Conservation (phyloP, 257 asterid genomes). For the Solanum habrochaites region DNA sequence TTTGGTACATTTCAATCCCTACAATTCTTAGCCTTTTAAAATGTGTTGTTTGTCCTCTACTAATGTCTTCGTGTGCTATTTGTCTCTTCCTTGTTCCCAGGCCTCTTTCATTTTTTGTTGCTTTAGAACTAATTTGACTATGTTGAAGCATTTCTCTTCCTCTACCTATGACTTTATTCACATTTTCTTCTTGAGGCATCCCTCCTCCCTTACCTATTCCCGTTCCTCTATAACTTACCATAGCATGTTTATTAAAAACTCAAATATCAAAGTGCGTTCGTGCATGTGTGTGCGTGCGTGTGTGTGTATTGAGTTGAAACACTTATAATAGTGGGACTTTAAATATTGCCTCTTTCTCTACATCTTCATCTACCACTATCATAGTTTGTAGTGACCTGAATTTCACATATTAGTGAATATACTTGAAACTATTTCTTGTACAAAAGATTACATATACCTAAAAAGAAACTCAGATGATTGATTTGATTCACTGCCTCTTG, state of each 20-base stretch:
- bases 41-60: neutral
- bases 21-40: neutral
- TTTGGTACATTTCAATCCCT: neutral
- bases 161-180: neutral
- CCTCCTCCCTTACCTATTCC: neutral
- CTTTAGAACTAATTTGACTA: neutral
- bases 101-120: neutral
- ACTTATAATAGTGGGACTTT: neutral
- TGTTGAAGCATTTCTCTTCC: neutral
- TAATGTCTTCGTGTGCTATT: neutral
- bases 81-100: neutral
- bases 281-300: too few relatives aligned
- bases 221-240: neutral
- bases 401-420: neutral
- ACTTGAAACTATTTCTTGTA: too few relatives aligned
- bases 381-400: neutral
- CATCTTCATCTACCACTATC: neutral
- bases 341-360: neutral
- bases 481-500: neutral
- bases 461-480: neutral
- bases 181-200: neutral
- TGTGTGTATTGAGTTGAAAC: too few relatives aligned
- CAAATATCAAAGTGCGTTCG: neutral
- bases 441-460: neutral
- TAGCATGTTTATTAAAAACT: neutral